A percentile compares a stretch with the other conserved stretches of the same genome.
phyloP scores from a whole-genome alignment of 2,329 filamentous ascomycete species.

The Sporothrix mexicana region DNA sequence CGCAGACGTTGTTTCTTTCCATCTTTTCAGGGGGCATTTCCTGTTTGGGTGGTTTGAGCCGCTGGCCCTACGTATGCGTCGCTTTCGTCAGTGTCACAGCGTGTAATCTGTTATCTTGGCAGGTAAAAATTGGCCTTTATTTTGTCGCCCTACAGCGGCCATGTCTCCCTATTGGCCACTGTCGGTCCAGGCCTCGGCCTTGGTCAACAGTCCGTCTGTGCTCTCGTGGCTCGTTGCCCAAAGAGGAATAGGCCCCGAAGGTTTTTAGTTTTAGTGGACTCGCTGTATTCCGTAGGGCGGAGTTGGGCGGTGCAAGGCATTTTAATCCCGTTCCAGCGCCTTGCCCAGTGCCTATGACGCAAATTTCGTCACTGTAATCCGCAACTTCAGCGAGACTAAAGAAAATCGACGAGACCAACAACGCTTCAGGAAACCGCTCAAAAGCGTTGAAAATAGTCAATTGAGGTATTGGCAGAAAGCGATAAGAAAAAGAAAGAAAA shows the following conservation, averaged over 20 bases:
- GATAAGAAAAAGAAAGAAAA: neutral
- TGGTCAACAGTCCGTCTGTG: constrained; percentile 18
- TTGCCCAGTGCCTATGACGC: constrained; percentile 16
- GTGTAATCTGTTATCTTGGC: constrained; percentile 26
- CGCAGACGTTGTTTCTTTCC: neutral
- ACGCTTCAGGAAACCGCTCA: neutral
- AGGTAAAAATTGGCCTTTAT: neutral
- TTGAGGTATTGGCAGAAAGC: neutral
- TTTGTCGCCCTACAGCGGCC: neutral
- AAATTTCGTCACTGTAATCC: neutral
- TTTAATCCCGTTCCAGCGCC: neutral
- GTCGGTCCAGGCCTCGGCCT: neutral
- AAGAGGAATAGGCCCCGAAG: constrained; percentile 26
- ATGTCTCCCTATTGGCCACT: constrained; percentile 19
- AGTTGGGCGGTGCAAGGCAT: neutral
- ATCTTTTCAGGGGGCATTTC: neutral
- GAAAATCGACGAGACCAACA: neutral
- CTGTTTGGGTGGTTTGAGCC: constrained; percentile 1
- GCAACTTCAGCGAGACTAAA: neutral
- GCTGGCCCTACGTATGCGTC: neutral
- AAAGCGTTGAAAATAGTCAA: too few relatives aligned
- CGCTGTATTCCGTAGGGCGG: too few relatives aligned
- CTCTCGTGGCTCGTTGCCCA: constrained; percentile 31
- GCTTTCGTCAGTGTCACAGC: neutral
- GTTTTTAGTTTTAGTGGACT: too few relatives aligned